phyloP scores from a whole-genome alignment of 345 rosid genomes.

The Ailanthus altissimus region DNA sequence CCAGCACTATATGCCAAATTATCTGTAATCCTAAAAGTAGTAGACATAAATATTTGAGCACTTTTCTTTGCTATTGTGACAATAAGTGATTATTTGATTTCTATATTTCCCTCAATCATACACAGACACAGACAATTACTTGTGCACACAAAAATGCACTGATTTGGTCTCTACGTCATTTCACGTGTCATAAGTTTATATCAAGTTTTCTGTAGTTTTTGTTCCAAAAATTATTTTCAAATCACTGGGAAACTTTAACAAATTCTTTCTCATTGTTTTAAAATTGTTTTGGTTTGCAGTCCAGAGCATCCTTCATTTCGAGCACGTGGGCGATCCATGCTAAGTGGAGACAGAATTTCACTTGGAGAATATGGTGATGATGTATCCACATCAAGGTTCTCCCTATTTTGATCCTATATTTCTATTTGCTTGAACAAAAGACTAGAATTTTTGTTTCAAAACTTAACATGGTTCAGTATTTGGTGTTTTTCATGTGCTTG shows the following conservation, averaged over 20 bases:
- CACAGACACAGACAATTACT: not conserved
- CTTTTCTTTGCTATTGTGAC: not conserved
- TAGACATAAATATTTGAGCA: not conserved
- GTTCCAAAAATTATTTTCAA: not conserved
- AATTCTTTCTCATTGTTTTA: not conserved
- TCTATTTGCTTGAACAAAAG: not conserved
- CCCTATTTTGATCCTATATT: not conserved
- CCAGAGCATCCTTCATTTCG: constrained; percentile 90
- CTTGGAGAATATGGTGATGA: constrained; percentile 63
- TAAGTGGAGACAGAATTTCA: constrained; percentile 72
- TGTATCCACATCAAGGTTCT: constrained; percentile 71
- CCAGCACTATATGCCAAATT: no score
- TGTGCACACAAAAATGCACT: not conserved
- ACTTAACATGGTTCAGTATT: not conserved
- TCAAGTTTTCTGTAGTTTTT: not conserved
- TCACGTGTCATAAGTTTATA: not conserved
- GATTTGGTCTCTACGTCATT: not conserved
- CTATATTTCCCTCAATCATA: not conserved
- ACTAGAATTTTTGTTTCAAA: not conserved
- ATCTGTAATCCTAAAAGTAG: no score
- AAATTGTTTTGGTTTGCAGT: constrained; percentile 46
- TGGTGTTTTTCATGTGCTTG: not conserved
- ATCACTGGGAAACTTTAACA: not conserved
- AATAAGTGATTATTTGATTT: constrained; percentile 9
- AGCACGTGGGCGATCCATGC: constrained; percentile 73